Evolutionary conservation across 305 asterid species (phyloP), one percentile per base, ranked within the genome.

Genomic region (Solanum hybrid): DNA sequence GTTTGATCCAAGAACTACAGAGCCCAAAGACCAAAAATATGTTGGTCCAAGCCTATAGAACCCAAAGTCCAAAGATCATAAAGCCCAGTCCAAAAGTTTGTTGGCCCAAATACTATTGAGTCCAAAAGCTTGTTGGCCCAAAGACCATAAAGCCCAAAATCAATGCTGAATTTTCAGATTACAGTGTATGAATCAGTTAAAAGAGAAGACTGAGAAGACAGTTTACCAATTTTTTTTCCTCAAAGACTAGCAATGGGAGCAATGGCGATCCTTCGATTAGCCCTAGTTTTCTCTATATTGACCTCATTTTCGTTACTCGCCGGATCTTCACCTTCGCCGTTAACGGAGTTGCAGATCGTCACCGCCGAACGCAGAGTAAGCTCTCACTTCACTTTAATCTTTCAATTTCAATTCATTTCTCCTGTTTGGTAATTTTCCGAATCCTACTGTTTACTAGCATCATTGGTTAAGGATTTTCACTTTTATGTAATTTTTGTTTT

Each of bases 291-390:
- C 90, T 89, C 93, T 16, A 69, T 92, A 80, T 89, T 93, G 16
- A 72, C 93, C 51, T 79, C 81, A 87, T 32, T 92, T 80, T 88
- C 88, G 24, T 80, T 91, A 79, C 87, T 93, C 85, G 90, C 91
- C 91, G 29, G 79, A 69, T 84, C 93, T 29, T 90, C 88, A 31
- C 51, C 88, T 29, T 31, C 90, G 4, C 87, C 92, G 11, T 86
- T 93, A 26, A 88, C 94, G 81, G 93, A 94, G 90, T 96, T 97
- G 86, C 98, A 96, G 93, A 95, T 97, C 95, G 90, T 93, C 86
- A 94, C 91, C 27, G 99, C 99, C 88, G 99, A 97, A 93, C 96
- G 99, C 51, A 95, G 96, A 90, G 99, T 96, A 88, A 92, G 78
- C 89, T 79, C 24, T 64, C 77, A 87, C 86, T 73, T 81, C 56